A percentile compares a stretch with the other conserved stretches of the same genome.
phyloP scores from a whole-genome alignment of 1,139 yeast species.

The Kodamaea fungicola region DNA sequence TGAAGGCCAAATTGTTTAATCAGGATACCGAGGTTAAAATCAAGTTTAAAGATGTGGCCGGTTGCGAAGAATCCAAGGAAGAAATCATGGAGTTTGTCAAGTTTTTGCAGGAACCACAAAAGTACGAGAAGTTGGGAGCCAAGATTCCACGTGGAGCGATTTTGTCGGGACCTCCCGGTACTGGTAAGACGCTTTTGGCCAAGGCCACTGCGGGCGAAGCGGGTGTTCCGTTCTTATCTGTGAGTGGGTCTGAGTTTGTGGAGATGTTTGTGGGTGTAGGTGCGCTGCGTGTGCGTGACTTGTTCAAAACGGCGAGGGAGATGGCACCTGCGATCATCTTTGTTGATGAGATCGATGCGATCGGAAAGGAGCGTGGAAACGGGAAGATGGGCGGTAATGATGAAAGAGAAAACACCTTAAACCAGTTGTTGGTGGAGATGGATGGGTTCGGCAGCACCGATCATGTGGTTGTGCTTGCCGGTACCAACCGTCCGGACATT shows the following conservation, averaged over 20 bases:
- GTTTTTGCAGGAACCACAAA: constrained; percentile 68
- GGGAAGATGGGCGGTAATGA: constrained; percentile 55
- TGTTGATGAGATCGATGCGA: constrained; percentile 94
- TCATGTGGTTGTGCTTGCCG: constrained; percentile 95
- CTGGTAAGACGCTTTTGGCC: constrained; percentile 78
- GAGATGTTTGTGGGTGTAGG: constrained; percentile 87
- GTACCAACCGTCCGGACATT: constrained; percentile 94
- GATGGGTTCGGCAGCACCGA: constrained; percentile 90
- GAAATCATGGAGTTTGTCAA: constrained; percentile 84
- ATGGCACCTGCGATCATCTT: constrained; percentile 79
- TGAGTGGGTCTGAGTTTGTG: constrained; percentile 79
- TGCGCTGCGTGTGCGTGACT: constrained; percentile 77
- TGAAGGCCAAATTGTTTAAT: constrained; percentile 68
- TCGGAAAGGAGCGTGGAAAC: constrained; percentile 86
- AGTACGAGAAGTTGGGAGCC: constrained; percentile 76
- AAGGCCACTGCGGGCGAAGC: constrained; percentile 88
- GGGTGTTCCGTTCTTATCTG: constrained; percentile 76
- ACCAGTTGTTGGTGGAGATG: constrained; percentile 95
- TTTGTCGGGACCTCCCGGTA: constrained; percentile 82
- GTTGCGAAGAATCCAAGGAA: constrained; percentile 79
- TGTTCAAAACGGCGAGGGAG: constrained; percentile 74
- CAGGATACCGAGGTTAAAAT: constrained; percentile 70
- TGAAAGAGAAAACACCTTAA: constrained; percentile 93
- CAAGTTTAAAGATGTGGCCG: constrained; percentile 78
- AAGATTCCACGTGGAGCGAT: constrained; percentile 84